Base-by-base conservation (phyloP, 2,329 filamentous ascomycete species). In the Drechslerella dactyloides region DNA sequence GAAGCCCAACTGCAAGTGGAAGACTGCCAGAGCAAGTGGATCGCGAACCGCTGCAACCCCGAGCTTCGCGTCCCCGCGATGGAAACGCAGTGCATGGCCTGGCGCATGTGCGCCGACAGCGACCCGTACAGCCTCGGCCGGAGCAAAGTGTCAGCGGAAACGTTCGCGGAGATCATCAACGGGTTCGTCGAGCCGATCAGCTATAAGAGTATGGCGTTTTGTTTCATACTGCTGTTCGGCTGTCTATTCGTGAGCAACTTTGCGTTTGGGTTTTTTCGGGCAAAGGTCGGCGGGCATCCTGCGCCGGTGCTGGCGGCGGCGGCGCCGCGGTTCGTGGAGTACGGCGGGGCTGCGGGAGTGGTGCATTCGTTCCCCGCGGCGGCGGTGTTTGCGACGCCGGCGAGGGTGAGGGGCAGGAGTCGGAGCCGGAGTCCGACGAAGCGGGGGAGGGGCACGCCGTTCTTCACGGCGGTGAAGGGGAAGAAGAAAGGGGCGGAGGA, bases 151-250 rank as follows among this genome's bases (percentile, higher is more conserved):
- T 91, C 89, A 17, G 93, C 91, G 3, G 89, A 90, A 77, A 94
- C 93, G 24, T 90, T 97, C 78, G 93, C 93, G 0, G 87, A 91
- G 77, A 96, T 99, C 44, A 89, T 97, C 80, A 97, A 97, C 78
- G 89, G 89, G 77, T 97, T 97, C 79, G 88, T 96, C 2, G 91
- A 96, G 76, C 88, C 90, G 4, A 93, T 97, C 79, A 91, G 89
- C 74, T 89, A 91, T 80, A 97, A 97, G 80, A 85, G 87, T 10
- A 88, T 90, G 83, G 86, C 87, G 75, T 84, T 84, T 77, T 81
- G 81, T 24, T 78, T 80, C 42, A 73, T 83, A 55, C 64, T 84
- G 58, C 79, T 84, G 61, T 82, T 84, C 70, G 81, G 81, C 52
- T 82, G 83, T 75, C 83, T 87, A 57, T 82, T 83, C 48, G 80